phyloP scores from a whole-genome alignment of 192 early-diverging fungal species.

The Pecoramyces ruminantium region DNA sequence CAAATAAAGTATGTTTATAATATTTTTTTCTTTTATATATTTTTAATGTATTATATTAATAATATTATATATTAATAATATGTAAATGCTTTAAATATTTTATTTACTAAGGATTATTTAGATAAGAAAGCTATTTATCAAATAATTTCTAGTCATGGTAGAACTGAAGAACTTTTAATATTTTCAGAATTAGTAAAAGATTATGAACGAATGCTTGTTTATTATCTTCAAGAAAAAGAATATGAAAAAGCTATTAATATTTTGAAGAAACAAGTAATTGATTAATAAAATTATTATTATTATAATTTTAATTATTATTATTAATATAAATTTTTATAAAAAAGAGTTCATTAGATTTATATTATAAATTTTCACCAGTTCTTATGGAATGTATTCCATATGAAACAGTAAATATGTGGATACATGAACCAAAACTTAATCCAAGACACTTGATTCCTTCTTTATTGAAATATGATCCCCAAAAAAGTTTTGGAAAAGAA shows the following conservation, averaged over 20 bases:
- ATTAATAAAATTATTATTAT: not conserved
- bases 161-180: conserved; percentile 58
- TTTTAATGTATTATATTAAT: too few species aligned
- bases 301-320: not conserved
- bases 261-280: conserved; percentile 51
- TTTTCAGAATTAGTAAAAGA: conserved; percentile 74
- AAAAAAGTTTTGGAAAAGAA: conserved; percentile 9
- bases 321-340: not conserved
- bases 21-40: too few species aligned
- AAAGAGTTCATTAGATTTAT: conserved; percentile 31
- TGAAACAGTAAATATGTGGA: conserved; percentile 74
- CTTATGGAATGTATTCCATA: conserved; percentile 73
- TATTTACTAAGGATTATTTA: conserved; percentile 10
- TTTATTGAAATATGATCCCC: conserved; percentile 62
- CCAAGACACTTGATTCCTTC: conserved; percentile 75
- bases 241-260: conserved; percentile 59
- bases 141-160: conserved; percentile 72
- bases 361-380: conserved; percentile 73
- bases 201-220: conserved; percentile 65
- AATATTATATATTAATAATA: too few species aligned
- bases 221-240: conserved; percentile 66
- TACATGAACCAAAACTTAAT: conserved; percentile 64
- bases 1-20: not conserved
- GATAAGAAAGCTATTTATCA: conserved; percentile 58
- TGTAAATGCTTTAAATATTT: too few species aligned